phyloP scores from a whole-genome alignment of 2,329 filamentous ascomycete genomes.

The Verticillium zaregamsianum region DNA sequence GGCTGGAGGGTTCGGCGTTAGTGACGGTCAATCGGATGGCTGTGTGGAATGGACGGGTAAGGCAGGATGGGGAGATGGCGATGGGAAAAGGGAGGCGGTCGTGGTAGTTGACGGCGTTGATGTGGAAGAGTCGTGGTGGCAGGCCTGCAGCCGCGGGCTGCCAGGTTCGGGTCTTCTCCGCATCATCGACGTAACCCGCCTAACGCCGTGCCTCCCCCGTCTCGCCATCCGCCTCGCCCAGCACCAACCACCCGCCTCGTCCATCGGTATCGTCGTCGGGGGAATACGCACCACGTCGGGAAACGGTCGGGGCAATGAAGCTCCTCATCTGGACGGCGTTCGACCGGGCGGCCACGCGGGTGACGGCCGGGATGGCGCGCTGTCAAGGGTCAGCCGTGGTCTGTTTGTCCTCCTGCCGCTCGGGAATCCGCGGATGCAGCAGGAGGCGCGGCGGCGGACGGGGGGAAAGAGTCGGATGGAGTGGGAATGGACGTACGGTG shows the following conservation, averaged over 20 bases:
- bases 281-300: conserved; percentile 53
- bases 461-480: not conserved
- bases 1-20: conserved; percentile 52
- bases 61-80: not conserved
- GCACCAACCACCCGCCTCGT: not conserved
- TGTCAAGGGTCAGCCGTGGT: conserved; percentile 13
- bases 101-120: not conserved
- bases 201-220: not conserved
- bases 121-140: not conserved
- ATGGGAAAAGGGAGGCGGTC: not conserved
- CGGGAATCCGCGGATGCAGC: not conserved
- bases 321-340: conserved; percentile 46
- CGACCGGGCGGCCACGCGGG: conserved; percentile 41
- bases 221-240: not conserved
- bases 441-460: not conserved
- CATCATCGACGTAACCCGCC: not conserved
- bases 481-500: conserved; percentile 42
- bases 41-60: not conserved
- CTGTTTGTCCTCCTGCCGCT: conserved; percentile 4
- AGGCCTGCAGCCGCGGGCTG: not conserved
- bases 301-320: conserved; percentile 58
- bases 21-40: not conserved
- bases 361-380: conserved; percentile 47
- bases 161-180: not conserved
- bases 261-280: not conserved